Evolutionary conservation across 345 rosid genomes (phyloP), one percentile per base, ranked within the genome.

Genomic region (Rubroshorea leprosula): DNA sequence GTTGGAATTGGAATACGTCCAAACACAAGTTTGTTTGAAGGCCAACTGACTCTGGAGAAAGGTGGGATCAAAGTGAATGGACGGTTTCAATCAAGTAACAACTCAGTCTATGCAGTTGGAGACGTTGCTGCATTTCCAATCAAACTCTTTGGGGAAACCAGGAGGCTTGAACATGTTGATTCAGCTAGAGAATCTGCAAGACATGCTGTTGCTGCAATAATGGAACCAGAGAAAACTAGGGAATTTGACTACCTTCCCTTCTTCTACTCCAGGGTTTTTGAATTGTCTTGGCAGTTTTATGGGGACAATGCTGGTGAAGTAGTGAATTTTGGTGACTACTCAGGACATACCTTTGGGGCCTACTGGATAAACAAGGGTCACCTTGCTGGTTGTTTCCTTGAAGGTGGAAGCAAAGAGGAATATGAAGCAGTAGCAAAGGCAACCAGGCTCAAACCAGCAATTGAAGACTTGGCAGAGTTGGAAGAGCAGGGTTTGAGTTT

Each of bases 141-240:
- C 73, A 84, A 81, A 71, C 68, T 87, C 38, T 80, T 79, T 27
- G 83, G 89, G 0, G 96, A 87, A 70, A 83, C 65, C 58, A 82
- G 96, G 41, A 87, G 99, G 72, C 97, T 93, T 43, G 99, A 89
- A 82, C 99, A 89, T 46, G 97, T 93, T 15, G 99, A 87, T 74
- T 83, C 83, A 0, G 97, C 97, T 9, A 76, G 95, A 53, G 87
- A 83, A 78, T 77, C 97, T 2, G 96, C 97, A 29, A 78, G 71
- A 46, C 90, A 89, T 47, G 96, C 84, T 17, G 94, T 85, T 57
- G 65, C 89, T 46, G 78, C 81, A 2, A 87, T 89, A 72, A 73
- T 89, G 85, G 86, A 85, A 43, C 87, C 88, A n/a, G 76, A 73
- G 23, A 89, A 83, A 65, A 75, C 83, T 0, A 82, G 76, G 4